Base-by-base conservation (phyloP, 192 early-diverging fungal species). In the Rhizophagus prolifer region DNA sequence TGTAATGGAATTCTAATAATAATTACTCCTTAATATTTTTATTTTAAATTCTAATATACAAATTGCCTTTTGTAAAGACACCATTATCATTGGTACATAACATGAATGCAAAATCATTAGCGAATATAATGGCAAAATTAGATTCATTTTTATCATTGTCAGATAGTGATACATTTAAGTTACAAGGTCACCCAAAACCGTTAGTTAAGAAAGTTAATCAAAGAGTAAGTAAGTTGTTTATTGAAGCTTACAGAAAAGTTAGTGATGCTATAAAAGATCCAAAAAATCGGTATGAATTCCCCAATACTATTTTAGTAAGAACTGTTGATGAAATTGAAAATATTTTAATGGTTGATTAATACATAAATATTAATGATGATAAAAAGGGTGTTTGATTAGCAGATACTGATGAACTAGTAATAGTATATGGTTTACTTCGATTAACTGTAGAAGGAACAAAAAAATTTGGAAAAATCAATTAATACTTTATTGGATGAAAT, bases 321-420 rank as follows among this genome's bases (percentile, higher is more conserved):
- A 90, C 87, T 9, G 89, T 91, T 8, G 89, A 91, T 47, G 93
- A 95, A 71, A 89, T 95, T 26, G 92, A 94, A 68, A 90, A 85
- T 58, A 83, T 93, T 21, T 86, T 89, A 31, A 82, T 83, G 8
- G 80, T 83, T 34, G 82, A 79, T 63, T 78, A 67, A 41, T 12
- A 44, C 36, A 38, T 38, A 36, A 36, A 36, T 36, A 36, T n/a
- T n/a, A n/a, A n/a, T 31, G 31, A 31, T 31, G 31, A 3, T 38
- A 38, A 38, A 38, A 3, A 0, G 0, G 7, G 36, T 38, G 36
- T 38, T 38, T 38, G 5, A 38, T 38, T 38, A 8, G 7, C 4
- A 36, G 36, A 36, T 36, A 36, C 36, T n/a, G n/a, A n/a, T n/a
- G n/a, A n/a, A 38, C 36, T 38, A 38, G 31, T 34, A 38, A 38